Evolutionary conservation across 306 rosid species (phyloP).

Genomic region (Dryas octopetala): DNA sequence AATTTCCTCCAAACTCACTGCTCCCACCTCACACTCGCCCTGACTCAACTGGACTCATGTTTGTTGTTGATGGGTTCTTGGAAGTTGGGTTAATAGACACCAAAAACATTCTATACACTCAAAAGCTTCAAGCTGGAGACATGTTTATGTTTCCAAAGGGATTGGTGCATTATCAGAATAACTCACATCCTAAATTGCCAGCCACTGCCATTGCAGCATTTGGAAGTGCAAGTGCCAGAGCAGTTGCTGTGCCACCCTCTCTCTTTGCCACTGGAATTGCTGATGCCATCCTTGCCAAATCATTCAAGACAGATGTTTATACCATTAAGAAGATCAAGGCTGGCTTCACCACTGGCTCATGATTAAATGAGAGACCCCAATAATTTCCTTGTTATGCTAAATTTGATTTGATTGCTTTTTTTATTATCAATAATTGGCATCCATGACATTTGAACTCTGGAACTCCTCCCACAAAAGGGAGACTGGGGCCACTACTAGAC

Average conservation of each 20-base stretch:
- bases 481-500: too few species aligned
- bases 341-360: slow-evolving; percentile 6
- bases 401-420: neutral
- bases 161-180: slow-evolving; percentile 38
- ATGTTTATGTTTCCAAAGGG: slow-evolving; percentile 40
- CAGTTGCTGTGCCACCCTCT: slow-evolving; percentile 21
- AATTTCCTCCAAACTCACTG: slow-evolving; percentile 11
- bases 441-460: too few species aligned
- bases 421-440: too few species aligned
- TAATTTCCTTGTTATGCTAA: neutral
- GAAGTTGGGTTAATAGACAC: slow-evolving; percentile 42
- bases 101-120: slow-evolving; percentile 14
- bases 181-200: neutral
- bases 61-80: slow-evolving; percentile 29
- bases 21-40: slow-evolving; percentile 38
- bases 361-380: neutral
- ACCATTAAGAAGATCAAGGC: slow-evolving; percentile 27
- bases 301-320: slow-evolving; percentile 32
- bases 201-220: slow-evolving; percentile 39
- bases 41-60: slow-evolving; percentile 34
- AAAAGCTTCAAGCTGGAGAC: slow-evolving; percentile 36
- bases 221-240: slow-evolving; percentile 45
- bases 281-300: slow-evolving; percentile 27
- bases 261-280: slow-evolving; percentile 29
- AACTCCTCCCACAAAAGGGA: too few species aligned